phyloP scores from a whole-genome alignment of 1,284 basidiomycete genomes.

The Pterulicium gracile region DNA sequence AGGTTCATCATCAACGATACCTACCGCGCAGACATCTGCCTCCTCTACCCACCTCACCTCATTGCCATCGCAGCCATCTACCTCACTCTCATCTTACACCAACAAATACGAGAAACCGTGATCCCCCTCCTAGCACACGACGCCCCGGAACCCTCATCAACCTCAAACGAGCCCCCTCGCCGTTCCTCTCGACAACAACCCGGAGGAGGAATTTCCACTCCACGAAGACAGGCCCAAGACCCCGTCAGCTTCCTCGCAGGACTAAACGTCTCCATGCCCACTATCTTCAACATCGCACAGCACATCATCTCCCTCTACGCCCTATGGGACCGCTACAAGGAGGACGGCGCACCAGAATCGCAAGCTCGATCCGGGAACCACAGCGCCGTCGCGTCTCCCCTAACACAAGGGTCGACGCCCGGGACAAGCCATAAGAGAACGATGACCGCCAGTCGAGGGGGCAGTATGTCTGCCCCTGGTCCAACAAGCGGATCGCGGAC shows the following conservation, averaged over 20 bases:
- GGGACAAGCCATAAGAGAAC: slow-evolving; percentile 15
- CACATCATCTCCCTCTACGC: slow-evolving; percentile 87
- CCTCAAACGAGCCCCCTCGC: slow-evolving; percentile 26
- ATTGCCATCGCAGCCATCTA: slow-evolving; percentile 89
- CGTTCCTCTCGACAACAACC: slow-evolving; percentile 16
- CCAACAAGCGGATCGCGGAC: slow-evolving; percentile 9
- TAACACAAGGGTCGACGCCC: slow-evolving; percentile 8
- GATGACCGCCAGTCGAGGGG: neutral
- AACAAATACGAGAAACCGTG: slow-evolving; percentile 35
- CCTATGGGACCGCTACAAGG: slow-evolving; percentile 75
- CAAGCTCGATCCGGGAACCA: slow-evolving; percentile 17
- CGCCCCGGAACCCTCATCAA: slow-evolving; percentile 15
- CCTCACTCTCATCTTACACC: slow-evolving; percentile 67
- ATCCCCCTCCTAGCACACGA: slow-evolving; percentile 18
- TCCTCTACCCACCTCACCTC: slow-evolving; percentile 89
- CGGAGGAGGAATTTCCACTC: slow-evolving; percentile 26
- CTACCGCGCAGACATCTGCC: slow-evolving; percentile 83
- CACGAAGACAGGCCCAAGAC: slow-evolving; percentile 32
- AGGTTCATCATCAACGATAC: slow-evolving; percentile 98
- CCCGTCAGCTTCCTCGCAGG: slow-evolving; percentile 76
- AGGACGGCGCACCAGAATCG: slow-evolving; percentile 33
- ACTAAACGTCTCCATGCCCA: slow-evolving; percentile 75
- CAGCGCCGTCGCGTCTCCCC: slow-evolving; percentile 5
- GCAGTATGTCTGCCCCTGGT: neutral
- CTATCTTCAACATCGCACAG: slow-evolving; percentile 81